Percentiles rank a stretch among this genome's conserved stretches.
Evolutionary conservation across 2,329 filamentous ascomycete genomes (phyloP).

Genomic region (Microsporum ferrugineum): DNA sequence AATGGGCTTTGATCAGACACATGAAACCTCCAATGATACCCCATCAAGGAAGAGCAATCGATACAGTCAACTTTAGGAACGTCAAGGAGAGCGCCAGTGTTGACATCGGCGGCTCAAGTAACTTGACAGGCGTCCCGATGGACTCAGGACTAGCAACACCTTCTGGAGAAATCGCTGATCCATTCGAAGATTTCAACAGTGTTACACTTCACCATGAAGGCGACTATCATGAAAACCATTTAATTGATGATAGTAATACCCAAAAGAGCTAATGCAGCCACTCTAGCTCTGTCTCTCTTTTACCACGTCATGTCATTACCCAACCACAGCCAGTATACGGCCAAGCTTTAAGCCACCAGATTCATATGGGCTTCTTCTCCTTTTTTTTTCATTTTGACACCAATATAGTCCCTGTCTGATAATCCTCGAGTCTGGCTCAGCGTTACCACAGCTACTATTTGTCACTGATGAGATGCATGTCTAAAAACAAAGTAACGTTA

Average conservation of each 20-base stretch:
- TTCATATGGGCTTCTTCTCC: not conserved
- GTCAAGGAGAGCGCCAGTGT: slow-evolving; percentile 96
- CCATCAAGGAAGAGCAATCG: slow-evolving; percentile 75
- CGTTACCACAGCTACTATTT: not conserved
- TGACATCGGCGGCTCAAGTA: slow-evolving; percentile 43
- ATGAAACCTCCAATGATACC: slow-evolving; percentile 97
- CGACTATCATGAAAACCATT: slow-evolving; percentile 46
- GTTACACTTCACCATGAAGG: slow-evolving; percentile 95
- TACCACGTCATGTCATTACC: not conserved
- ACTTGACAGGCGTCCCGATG: slow-evolving; percentile 45
- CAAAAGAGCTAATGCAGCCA: slow-evolving; percentile 18
- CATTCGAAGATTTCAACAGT: slow-evolving; percentile 97
- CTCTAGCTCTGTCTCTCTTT: not conserved
- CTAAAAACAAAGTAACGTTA: not conserved
- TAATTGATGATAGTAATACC: slow-evolving; percentile 13
- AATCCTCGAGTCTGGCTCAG: not conserved
- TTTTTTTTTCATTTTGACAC: not conserved
- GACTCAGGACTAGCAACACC: slow-evolving; percentile 80
- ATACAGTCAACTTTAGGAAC: slow-evolving; percentile 94
- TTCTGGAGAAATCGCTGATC: slow-evolving; percentile 69
- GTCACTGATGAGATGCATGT: not conserved
- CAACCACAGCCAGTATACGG: not conserved
- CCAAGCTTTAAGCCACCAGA: not conserved
- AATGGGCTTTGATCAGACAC: slow-evolving; percentile 93
- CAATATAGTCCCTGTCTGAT: not conserved